Base-by-base conservation (phyloP, 2,329 filamentous ascomycete species). In the Fusarium avenaceum region DNA sequence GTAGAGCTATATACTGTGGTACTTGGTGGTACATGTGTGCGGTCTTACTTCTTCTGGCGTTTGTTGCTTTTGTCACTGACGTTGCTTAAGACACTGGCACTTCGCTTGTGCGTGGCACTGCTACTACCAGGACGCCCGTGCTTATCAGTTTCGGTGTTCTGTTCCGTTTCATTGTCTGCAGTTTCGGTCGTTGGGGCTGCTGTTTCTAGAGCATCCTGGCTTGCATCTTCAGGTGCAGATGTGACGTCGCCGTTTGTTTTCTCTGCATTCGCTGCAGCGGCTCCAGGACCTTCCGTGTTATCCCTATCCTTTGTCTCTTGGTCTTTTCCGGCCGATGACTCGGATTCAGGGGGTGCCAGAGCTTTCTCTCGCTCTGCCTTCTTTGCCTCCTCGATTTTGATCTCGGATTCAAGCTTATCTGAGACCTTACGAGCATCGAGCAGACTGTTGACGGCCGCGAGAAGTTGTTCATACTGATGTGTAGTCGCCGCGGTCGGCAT, bases 51-150 rank as follows among this genome's bases (percentile, higher is more conserved):
- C 80, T 86, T 88, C 70, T 85, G 83, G 63, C 86, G 81, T 76
- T 89, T 89, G 5, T 79, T 73, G 69, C 84, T 87, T 78, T 87
- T 87, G 62, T 93, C 90, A 76, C 91, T 93, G 7, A 81, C 81
- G 17, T 84, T 82, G 76, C 92, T 95, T 53, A 96, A 77, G 32
- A 94, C 92, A 77, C 93, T 96, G 2, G 92, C 92, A 76, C 93
- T 96, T 61, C 93, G 87, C 82, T 96, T 96, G 67, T 91, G 90
- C 1, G 79, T 72, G 10, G 76, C 77, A 42, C 80, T 75, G 64
- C 81, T 82, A 65, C 80, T 82, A 15, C 75, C 76, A 3, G 80
- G 80, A 44, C 79, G 74, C 13, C 56, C 61, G 17, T 67, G 71
- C 67, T 72, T 80, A 38, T 75, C 77, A n/a, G 73, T 60, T 30